These are phyloP conservation scores for Sporothrix euskadiensis DNA, from an alignment of 2,329 filamentous ascomycete species.

Conservation along the genomic window DNA sequence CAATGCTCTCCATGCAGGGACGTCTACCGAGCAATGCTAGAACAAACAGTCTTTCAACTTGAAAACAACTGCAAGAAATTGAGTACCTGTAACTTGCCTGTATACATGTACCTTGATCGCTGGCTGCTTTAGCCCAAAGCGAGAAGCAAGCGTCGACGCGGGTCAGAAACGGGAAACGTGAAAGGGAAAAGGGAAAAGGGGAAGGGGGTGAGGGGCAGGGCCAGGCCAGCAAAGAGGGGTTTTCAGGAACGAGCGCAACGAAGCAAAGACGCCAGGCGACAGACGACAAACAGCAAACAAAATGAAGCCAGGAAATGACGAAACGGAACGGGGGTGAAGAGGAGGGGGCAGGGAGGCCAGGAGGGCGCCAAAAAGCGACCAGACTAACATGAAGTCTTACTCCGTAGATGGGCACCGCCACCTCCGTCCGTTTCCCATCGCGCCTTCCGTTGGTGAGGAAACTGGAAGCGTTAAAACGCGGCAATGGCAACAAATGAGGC, in stretches of 20 bases:
- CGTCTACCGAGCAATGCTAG: not conserved
- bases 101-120: not conserved
- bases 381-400: not conserved
- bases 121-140: not conserved
- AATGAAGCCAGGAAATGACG: slow-evolving; percentile 2
- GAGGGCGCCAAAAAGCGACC: slow-evolving; percentile 16
- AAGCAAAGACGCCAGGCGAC: not conserved
- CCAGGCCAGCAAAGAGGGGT: not conserved
- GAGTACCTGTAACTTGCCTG: not conserved
- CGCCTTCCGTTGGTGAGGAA: slow-evolving; percentile 11
- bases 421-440: slow-evolving; percentile 20
- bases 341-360: not conserved
- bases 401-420: slow-evolving; percentile 7
- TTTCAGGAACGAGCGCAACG: not conserved
- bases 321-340: slow-evolving; percentile 10
- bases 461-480: not conserved
- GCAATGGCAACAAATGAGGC: not conserved
- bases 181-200: not conserved
- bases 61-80: not conserved
- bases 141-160: slow-evolving; percentile 2
- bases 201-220: slow-evolving; percentile 3
- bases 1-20: slow-evolving; percentile 5
- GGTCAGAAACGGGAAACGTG: not conserved
- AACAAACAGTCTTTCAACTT: not conserved
- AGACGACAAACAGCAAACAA: not conserved